phyloP scores from a whole-genome alignment of 2,329 filamentous ascomycete genomes.

The Fonsecaea monophora region DNA sequence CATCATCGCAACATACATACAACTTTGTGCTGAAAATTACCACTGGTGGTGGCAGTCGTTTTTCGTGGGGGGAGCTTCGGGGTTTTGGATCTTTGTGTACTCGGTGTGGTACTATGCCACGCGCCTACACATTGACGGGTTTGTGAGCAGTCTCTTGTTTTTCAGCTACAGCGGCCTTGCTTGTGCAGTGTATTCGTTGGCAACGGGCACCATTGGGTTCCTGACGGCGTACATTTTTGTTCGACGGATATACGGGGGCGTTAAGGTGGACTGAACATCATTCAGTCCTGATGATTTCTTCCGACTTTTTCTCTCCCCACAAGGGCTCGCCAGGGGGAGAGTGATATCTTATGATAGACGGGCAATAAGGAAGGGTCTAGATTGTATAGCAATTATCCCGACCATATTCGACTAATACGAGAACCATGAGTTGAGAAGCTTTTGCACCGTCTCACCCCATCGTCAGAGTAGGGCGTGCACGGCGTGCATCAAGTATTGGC shows the following conservation, averaged over 20 bases:
- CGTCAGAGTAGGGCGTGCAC: neutral
- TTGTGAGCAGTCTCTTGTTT: slow-evolving; percentile 80
- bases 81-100: slow-evolving; percentile 82
- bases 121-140: slow-evolving; percentile 80
- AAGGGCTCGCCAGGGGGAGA: slow-evolving; percentile 3
- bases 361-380: slow-evolving; percentile 17
- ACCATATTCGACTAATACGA: slow-evolving; percentile 14
- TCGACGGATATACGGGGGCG: slow-evolving; percentile 68
- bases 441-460: neutral
- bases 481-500: neutral
- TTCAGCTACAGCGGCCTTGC: slow-evolving; percentile 85
- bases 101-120: slow-evolving; percentile 83
- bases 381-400: slow-evolving; percentile 18
- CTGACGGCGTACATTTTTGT: slow-evolving; percentile 84
- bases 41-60: slow-evolving; percentile 95
- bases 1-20: slow-evolving; percentile 80
- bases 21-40: slow-evolving; percentile 84
- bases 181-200: slow-evolving; percentile 78
- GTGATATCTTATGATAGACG: slow-evolving; percentile 9
- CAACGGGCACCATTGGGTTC: slow-evolving; percentile 85
- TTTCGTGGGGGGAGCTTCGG: slow-evolving; percentile 75
- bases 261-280: slow-evolving; percentile 39
- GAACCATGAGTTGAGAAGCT: neutral
- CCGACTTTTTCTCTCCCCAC: neutral
- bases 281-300: neutral